Percentiles rank a stretch among this genome's conserved stretches.
phyloP scores from a whole-genome alignment of 345 rosid genomes.

The Arabis alpina region DNA sequence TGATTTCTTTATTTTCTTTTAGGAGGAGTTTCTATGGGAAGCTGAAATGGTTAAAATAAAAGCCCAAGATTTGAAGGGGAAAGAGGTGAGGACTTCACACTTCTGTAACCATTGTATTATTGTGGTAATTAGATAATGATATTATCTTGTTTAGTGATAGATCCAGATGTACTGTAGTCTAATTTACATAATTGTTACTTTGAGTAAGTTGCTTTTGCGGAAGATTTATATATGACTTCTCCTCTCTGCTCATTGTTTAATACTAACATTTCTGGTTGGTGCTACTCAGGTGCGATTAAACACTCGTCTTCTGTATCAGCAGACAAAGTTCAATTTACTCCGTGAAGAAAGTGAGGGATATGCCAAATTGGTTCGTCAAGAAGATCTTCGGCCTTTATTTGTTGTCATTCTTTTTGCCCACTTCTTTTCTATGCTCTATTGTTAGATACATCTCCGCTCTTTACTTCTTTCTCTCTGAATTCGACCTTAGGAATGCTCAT shows the following conservation, averaged over 20 bases:
- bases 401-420: slow-evolving; percentile 14
- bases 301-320: slow-evolving; percentile 98
- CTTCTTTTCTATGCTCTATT: slow-evolving; percentile 12
- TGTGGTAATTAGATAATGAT: slow-evolving; percentile 20
- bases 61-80: slow-evolving; percentile 96
- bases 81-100: slow-evolving; percentile 73
- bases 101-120: slow-evolving; percentile 29
- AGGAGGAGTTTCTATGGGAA: slow-evolving; percentile 99
- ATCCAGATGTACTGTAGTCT: slow-evolving; percentile 26
- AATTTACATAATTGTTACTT: slow-evolving; percentile 23
- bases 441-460: slow-evolving; percentile 28
- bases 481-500: slow-evolving; percentile 12
- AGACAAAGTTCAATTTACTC: slow-evolving; percentile 95
- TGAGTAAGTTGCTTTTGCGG: slow-evolving; percentile 24
- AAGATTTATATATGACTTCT: slow-evolving; percentile 21
- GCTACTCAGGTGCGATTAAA: slow-evolving; percentile 88
- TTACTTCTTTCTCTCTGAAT: neutral
- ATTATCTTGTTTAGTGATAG: slow-evolving; percentile 24
- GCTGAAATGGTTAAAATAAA: slow-evolving; percentile 97
- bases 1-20: slow-evolving; percentile 34
- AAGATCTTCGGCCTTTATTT: slow-evolving; percentile 13
- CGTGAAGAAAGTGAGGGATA: slow-evolving; percentile 99
- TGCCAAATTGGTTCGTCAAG: slow-evolving; percentile 84
- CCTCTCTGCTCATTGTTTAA: slow-evolving; percentile 20
- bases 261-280: slow-evolving; percentile 36